A percentile compares a stretch with the other conserved stretches of the same genome.
Evolutionary conservation across 768 basidiomycete species (phyloP).

Genomic region (Xerocomellus amylosporus): DNA sequence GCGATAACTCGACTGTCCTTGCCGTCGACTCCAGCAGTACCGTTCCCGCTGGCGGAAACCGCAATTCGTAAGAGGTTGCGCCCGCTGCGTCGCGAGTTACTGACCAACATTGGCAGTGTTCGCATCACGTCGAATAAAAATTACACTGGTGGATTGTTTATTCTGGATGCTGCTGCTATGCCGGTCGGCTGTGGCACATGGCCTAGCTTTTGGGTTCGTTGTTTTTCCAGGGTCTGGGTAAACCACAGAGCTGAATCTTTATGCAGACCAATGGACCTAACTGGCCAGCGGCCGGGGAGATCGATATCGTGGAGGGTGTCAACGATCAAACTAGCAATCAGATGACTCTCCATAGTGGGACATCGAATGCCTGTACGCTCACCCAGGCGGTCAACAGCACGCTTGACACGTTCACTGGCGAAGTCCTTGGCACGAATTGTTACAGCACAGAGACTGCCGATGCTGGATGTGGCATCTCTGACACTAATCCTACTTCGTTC

Average conservation of each 20-base stretch:
- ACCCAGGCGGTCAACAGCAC: conserved; percentile 10
- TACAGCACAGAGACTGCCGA: conserved; percentile 40
- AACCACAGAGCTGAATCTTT: background rate
- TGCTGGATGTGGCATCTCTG: conserved; percentile 50
- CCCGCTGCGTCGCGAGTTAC: background rate
- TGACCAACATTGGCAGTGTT: conserved; percentile 40
- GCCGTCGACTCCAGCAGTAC: conserved; percentile 58
- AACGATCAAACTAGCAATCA: conserved; percentile 57
- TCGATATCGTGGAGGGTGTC: conserved; percentile 76
- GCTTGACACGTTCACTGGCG: conserved; percentile 19
- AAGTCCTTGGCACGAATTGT: conserved; percentile 33
- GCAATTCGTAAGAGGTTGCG: conserved; percentile 44
- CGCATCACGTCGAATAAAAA: conserved; percentile 64
- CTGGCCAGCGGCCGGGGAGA: conserved; percentile 59
- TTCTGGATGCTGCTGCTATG: conserved; percentile 69
- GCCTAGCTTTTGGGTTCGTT: conserved; percentile 55
- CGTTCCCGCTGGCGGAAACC: conserved; percentile 49
- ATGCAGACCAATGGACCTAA: conserved; percentile 43
- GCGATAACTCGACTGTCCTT: conserved; percentile 54
- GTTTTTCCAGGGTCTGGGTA: background rate
- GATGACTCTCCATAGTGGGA: conserved; percentile 61
- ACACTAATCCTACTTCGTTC: conserved; percentile 43
- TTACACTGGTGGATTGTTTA: conserved; percentile 68
- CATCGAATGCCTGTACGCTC: conserved; percentile 37
- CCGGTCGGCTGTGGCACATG: conserved; percentile 65